Percentiles rank a stretch among this genome's conserved stretches.
Evolutionary conservation across 2,329 filamentous ascomycete genomes (phyloP).

Genomic region (Trichoderma sp.): DNA sequence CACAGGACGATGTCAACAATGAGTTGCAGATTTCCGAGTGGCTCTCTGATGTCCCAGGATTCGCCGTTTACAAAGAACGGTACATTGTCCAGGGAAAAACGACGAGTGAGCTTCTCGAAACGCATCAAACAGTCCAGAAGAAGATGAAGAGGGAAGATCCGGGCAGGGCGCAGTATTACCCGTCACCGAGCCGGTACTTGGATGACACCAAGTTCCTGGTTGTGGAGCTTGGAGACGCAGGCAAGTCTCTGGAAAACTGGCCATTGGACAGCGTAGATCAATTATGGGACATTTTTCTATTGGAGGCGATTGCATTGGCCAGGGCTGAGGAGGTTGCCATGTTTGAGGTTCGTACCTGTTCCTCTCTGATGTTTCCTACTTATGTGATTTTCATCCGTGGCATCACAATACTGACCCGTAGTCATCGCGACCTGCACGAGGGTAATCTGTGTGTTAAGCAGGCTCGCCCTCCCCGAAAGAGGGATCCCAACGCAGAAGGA

Average conservation of each 20-base stretch:
- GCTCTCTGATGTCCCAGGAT: constrained; percentile 64
- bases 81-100: constrained; percentile 61
- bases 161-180: constrained; percentile 60
- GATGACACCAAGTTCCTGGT: constrained; percentile 61
- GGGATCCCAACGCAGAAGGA: constrained; percentile 34
- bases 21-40: constrained; percentile 65
- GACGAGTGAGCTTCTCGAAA: constrained; percentile 55
- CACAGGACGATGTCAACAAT: constrained; percentile 55
- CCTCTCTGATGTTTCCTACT: background rate
- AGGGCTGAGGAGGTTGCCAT: constrained; percentile 58
- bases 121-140: constrained; percentile 60
- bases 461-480: constrained; percentile 37
- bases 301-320: constrained; percentile 60
- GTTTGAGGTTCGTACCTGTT: constrained; percentile 54
- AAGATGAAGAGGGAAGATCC: constrained; percentile 57
- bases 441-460: constrained; percentile 63
- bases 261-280: constrained; percentile 50
- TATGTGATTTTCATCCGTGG: background rate
- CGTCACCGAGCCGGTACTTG: constrained; percentile 60
- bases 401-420: constrained; percentile 21
- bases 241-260: constrained; percentile 60
- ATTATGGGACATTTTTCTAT: constrained; percentile 65
- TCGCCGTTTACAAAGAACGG: constrained; percentile 65
- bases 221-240: constrained; percentile 65
- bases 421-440: constrained; percentile 64